Conservation (phyloP, 2,329 filamentous ascomycete genomes). For the Periconia digitata region DNA sequence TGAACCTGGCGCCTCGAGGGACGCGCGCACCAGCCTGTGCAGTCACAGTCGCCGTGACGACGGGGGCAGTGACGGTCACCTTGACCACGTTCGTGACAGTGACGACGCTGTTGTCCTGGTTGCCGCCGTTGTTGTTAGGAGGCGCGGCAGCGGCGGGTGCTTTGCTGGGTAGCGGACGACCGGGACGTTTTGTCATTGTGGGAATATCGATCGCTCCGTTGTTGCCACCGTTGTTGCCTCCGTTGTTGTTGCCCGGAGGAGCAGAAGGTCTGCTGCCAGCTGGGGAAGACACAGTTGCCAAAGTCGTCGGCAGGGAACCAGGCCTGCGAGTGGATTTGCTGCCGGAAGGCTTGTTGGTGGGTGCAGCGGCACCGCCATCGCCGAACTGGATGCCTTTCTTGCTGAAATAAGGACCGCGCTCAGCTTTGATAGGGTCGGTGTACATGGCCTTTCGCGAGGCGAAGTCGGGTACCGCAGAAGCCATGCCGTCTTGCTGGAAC, state of each 20-base stretch:
- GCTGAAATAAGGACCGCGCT: slow-evolving; percentile 30
- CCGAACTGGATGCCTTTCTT: background rate
- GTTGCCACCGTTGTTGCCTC: background rate
- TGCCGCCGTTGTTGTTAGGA: background rate
- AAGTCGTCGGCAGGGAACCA: background rate
- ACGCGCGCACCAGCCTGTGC: slow-evolving; percentile 16
- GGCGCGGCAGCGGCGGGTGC: background rate
- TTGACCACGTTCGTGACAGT: slow-evolving; percentile 8
- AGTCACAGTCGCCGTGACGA: background rate
- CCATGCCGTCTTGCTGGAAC: slow-evolving; percentile 47
- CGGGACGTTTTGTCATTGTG: slow-evolving; percentile 1
- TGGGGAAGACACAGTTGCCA: background rate
- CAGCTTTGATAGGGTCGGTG: slow-evolving; percentile 27
- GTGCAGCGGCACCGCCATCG: background rate
- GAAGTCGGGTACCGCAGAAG: slow-evolving; percentile 43
- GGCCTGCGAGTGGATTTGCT: background rate
- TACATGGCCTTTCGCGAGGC: slow-evolving; percentile 44
- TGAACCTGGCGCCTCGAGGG: slow-evolving; percentile 12
- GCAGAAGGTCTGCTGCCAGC: background rate
- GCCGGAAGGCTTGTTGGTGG: background rate
- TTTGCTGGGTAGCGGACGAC: slow-evolving; percentile 1
- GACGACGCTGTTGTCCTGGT: slow-evolving; percentile 1
- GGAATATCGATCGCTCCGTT: background rate
- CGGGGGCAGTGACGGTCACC: slow-evolving; percentile 6
- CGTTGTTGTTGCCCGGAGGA: background rate